These are phyloP conservation scores for Tripterygium wilfordii DNA, from an alignment of 177 flowering plant genomes.

Conservation along the genomic window DNA sequence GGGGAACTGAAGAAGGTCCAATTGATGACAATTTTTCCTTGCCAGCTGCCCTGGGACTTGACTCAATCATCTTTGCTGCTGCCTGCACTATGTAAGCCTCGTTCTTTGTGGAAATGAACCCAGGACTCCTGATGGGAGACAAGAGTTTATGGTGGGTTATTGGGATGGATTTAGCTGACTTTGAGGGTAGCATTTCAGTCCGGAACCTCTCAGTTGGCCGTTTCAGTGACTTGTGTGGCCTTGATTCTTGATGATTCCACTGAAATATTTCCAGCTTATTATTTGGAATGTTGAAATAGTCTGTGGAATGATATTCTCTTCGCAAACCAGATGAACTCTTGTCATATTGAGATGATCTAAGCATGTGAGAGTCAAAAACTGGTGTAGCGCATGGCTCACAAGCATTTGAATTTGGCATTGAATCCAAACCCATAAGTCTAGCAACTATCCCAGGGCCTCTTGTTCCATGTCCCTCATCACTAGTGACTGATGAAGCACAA, in stretches of 20 bases:
- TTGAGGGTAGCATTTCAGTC: slow-evolving; percentile 73
- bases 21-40: slow-evolving; percentile 23
- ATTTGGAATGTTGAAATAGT: slow-evolving; percentile 16
- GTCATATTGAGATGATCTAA: slow-evolving; percentile 8
- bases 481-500: slow-evolving; percentile 24
- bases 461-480: slow-evolving; percentile 36
- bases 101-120: slow-evolving; percentile 44
- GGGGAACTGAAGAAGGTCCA: slow-evolving; percentile 47
- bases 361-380: slow-evolving; percentile 13
- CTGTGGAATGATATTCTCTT: slow-evolving; percentile 23
- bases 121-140: slow-evolving; percentile 80
- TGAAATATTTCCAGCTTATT: slow-evolving; percentile 22
- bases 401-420: slow-evolving; percentile 25
- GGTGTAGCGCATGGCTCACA: slow-evolving; percentile 19
- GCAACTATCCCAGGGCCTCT: slow-evolving; percentile 43
- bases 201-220: slow-evolving; percentile 72
- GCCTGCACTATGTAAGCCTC: slow-evolving; percentile 73
- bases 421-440: slow-evolving; percentile 50
- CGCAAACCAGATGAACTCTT: slow-evolving; percentile 7
- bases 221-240: slow-evolving; percentile 34
- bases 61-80: slow-evolving; percentile 63
- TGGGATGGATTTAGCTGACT: slow-evolving; percentile 68
- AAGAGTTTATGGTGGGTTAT: slow-evolving; percentile 66
- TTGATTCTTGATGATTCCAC: slow-evolving; percentile 18
- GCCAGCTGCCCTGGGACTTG: slow-evolving; percentile 29